phyloP scores from a whole-genome alignment of 441 rosid species.

The Euphorbia celastroides region DNA sequence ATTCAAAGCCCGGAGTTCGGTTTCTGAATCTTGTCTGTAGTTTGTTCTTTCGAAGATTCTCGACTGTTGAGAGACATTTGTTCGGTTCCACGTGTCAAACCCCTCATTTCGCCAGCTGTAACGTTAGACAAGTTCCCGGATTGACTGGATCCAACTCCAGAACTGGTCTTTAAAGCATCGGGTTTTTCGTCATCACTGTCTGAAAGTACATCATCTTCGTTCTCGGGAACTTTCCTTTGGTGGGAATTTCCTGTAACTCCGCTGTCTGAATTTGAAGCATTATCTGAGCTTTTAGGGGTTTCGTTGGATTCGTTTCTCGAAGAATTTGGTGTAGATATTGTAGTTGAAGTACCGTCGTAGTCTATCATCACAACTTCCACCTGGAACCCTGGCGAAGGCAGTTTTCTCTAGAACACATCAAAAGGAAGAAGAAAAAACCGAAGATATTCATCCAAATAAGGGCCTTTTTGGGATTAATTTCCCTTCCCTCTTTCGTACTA shows the following conservation, averaged over 20 bases:
- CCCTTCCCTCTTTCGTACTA: too few relatives aligned
- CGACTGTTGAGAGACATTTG: slow-evolving; percentile 21
- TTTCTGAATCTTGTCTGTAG: slow-evolving; percentile 12
- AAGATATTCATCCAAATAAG: too few relatives aligned
- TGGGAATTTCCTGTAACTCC: slow-evolving; percentile 21
- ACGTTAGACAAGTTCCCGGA: slow-evolving; percentile 12
- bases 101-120: slow-evolving; percentile 21
- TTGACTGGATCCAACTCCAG: slow-evolving; percentile 10
- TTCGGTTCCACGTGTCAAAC: slow-evolving; percentile 25
- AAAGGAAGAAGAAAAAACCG: slow-evolving; percentile 1
- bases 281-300: slow-evolving; percentile 15
- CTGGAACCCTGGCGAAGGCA: slow-evolving; percentile 77
- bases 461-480: too few relatives aligned
- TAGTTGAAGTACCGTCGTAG: slow-evolving; percentile 30
- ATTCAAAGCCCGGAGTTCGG: slow-evolving; percentile 19
- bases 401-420: slow-evolving; percentile 43
- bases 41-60: slow-evolving; percentile 21
- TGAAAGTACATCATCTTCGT: slow-evolving; percentile 60
- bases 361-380: slow-evolving; percentile 75
- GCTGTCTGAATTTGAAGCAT: slow-evolving; percentile 20
- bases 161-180: slow-evolving; percentile 25
- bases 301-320: slow-evolving; percentile 23
- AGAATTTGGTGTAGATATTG: slow-evolving; percentile 34
- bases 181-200: slow-evolving; percentile 65
- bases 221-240: slow-evolving; percentile 26